Evolutionary conservation across 345 rosid genomes (phyloP), one percentile per base, ranked within the genome.

Genomic region (Aquilaria malaccensis): DNA sequence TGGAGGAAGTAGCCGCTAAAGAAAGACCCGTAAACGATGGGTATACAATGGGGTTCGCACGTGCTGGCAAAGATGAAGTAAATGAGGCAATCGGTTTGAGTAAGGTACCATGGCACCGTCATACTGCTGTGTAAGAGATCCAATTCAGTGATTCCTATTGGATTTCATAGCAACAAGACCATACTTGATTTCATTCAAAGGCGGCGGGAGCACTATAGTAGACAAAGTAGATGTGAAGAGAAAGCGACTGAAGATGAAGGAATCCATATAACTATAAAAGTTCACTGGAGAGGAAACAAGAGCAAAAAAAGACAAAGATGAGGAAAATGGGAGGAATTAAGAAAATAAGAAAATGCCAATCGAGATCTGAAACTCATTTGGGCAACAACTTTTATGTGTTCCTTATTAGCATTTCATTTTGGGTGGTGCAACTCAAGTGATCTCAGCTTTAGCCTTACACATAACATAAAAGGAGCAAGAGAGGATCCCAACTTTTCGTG

Each of bases 311-410:
- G 33, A 68, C 14, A 48, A 80, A 61, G 33, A 79, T 60, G 30
- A 73, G 67, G 60, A 79, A 61, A 33, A 66, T 59, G 29, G 76
- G 76, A 49, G 70, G 56, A 22, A 71, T 43, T 45, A 74, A 45
- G 7, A 71, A 50, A 33, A 77, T 37, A 47, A 82, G 69, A 53
- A 78, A 64, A 30, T 84, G 79, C 67, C 74, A 79, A 63, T 83
- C 85, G 33, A 75, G 71, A 76, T 80, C 83, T 55, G 72, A 72
- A 58, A 75, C 46, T 76, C 70, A 62, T 32, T 59, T 72, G 0
- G 56, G 22, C 45, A 74, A 53, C 31, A 61, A 43, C 45, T 62
- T 62, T 33, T 13, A 53, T 2, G 64, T 55, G 47, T 11, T 60
- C 45, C 61, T 59, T 51, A 56, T 12, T 50, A 61, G 50, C 48